Evolutionary conservation across 441 rosid genomes (phyloP).

Genomic region (Manihot esculenta): DNA sequence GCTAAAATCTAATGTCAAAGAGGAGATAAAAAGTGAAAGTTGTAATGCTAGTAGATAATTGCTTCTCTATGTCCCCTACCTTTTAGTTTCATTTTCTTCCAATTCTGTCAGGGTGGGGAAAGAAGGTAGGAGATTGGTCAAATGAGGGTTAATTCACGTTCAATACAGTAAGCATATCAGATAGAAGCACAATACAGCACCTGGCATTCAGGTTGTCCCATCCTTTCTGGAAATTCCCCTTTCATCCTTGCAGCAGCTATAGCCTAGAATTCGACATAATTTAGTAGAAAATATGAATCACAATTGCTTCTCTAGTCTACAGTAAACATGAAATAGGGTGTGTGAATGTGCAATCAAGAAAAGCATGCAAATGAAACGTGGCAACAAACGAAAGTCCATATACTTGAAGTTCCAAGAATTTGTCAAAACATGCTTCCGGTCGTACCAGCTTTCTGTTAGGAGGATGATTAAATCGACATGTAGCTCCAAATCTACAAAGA

Average conservation of each 20-base stretch:
- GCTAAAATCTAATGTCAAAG: conserved; percentile 8
- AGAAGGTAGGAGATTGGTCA: neutral
- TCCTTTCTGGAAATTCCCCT: conserved; percentile 96
- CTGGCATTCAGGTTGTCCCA: conserved; percentile 98
- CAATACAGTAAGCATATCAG: neutral
- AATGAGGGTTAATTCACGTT: neutral
- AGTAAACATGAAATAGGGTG: conserved; percentile 13
- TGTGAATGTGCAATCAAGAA: neutral
- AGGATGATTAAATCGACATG: conserved; percentile 97
- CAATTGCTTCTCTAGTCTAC: neutral
- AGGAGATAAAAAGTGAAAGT: neutral
- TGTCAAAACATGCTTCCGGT: conserved; percentile 22
- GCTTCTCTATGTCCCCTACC: neutral
- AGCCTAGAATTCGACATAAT: conserved; percentile 51
- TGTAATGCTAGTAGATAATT: neutral
- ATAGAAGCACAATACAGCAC: conserved; percentile 33
- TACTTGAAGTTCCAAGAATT: conserved; percentile 23
- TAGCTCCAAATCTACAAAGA: conserved; percentile 91
- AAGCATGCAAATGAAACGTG: neutral
- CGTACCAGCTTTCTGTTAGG: conserved; percentile 91
- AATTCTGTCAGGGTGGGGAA: neutral
- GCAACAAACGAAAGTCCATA: conserved; percentile 7
- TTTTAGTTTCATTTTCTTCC: neutral
- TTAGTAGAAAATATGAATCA: conserved; percentile 25
- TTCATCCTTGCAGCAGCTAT: conserved; percentile 89